Evolutionary conservation across 108 stramenopile species (phyloP), one percentile per base, ranked within the genome.

Genomic region (Fragilaria crotonensis): DNA sequence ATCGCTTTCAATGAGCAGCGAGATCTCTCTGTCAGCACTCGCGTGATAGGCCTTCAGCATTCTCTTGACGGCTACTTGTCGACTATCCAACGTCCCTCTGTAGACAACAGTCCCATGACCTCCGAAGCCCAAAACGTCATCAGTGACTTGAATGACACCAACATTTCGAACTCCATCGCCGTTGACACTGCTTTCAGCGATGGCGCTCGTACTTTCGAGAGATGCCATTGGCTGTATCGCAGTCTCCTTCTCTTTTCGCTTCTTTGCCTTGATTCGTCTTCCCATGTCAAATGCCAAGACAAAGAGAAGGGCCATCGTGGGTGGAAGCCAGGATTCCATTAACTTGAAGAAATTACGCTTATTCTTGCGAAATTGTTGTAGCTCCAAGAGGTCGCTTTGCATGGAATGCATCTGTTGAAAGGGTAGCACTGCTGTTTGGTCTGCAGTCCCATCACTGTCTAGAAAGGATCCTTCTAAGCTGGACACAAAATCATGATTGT

Each of bases 41-140:
- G 93, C 85, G 36, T 93, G 89, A 60, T 96, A 95, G 30, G 89
- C 83, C 30, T 78, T 79, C 25, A 98, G 76, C 90, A 98, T 85
- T 56, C 97, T 81, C 65, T 98, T 98, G 30, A 98, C 97, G 19
- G 97, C 97, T 32, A 98, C 94, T 22, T 81, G 67, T 9, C 95
- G 71, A 30, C 90, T 87, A 29, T 96, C 91, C 49, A 98, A 70
- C 32, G 71, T 52, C 5, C 97, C 97, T 68, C 83, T 80, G 64
- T 92, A 96, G 0, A 98, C 95, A 14, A 96, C 93, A 5, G 96
- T 97, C n/a, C 96, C 96, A 63, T 96, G 94, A 4, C 91, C 89
- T 0, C 96, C 96, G 68, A 84, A 94, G 5, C 96, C 96, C 5
- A 97, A 74, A 32, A 76, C 79, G 23, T 94, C 89, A 17, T 72